phyloP scores from a whole-genome alignment of 2,329 filamentous ascomycete species.

The Sarocladiaceae sp. region DNA sequence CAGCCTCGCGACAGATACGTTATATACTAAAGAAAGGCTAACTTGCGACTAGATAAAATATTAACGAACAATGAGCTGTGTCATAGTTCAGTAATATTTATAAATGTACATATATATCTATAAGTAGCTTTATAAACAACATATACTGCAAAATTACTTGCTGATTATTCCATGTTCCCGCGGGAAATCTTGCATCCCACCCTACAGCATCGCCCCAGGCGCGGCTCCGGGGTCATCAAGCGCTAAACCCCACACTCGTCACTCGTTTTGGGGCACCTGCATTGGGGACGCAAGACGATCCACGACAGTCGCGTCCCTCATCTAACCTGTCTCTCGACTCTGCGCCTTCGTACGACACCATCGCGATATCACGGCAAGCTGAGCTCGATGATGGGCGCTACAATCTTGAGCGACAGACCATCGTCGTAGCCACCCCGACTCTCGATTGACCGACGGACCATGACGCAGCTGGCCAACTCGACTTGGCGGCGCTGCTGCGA shows the following conservation, averaged over 20 bases:
- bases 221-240: neutral
- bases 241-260: slow-evolving; percentile 9
- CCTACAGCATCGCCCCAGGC: neutral
- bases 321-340: neutral
- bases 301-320: slow-evolving; percentile 1
- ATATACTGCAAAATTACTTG: no score
- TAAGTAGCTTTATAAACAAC: no score
- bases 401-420: neutral
- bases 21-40: no score
- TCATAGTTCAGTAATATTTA: no score
- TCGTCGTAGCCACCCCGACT: neutral
- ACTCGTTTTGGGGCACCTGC: neutral
- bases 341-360: neutral
- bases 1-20: no score
- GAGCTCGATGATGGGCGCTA: slow-evolving; percentile 2
- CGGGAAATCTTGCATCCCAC: neutral
- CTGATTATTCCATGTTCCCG: neutral
- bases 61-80: no score
- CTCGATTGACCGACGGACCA: neutral
- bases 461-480: slow-evolving; percentile 22
- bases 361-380: neutral
- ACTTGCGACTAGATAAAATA: no score
- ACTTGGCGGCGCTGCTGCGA: slow-evolving; percentile 23
- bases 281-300: neutral
- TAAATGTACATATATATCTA: no score